Evolutionary conservation across 768 basidiomycete genomes (phyloP), one percentile per base, ranked within the genome.

Genomic region (Tephrocybe sp.): DNA sequence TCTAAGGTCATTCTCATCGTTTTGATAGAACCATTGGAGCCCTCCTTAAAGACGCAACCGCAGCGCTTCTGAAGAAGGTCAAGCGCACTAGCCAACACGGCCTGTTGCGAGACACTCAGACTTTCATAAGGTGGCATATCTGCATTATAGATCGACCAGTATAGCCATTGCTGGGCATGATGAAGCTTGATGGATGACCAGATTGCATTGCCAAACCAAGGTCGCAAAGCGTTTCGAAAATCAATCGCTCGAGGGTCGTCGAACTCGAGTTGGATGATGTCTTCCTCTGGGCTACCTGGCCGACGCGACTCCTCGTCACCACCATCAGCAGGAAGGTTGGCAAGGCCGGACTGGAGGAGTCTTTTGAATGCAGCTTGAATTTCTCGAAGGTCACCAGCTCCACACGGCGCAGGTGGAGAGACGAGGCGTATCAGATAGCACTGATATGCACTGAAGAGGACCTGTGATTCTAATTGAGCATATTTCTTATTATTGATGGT

Each of bases 141-240:
- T 4, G 78, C 73, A 62, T 87, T 87, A 67, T 85, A 94, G 61
- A 89, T 84, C 20, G 82, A 78, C 92, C 93, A 95, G 50, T 90
- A 84, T 25, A 96, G 71, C 88, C 91, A 95, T 53, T 79, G 73
- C 36, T 75, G 75, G 50, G 91, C 70, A 63, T 92, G 81, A 33
- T 78, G 70, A 15, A 72, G 74, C 38, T 74, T 81, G 51, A 96
- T 78, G 11, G 78, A 72, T 0, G 85, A 85, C 88, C 89, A 96
- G 0, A 84, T 81, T 14, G 76, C 81, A 58, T 81, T 83, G 50
- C 78, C 70, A 65, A 95, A 95, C 91, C 91, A 88, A 17, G 83
- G 86, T 61, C 86, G 75, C 44, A 90, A 71, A 56, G 70, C 73
- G 59, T 84, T 80, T 14, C 87, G 78, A 63, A 89, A 90, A 58